A percentile compares a stretch with the other conserved stretches of the same genome.
Evolutionary conservation across 2,329 filamentous ascomycete species (phyloP).

Genomic region (Orbilia javanica): DNA sequence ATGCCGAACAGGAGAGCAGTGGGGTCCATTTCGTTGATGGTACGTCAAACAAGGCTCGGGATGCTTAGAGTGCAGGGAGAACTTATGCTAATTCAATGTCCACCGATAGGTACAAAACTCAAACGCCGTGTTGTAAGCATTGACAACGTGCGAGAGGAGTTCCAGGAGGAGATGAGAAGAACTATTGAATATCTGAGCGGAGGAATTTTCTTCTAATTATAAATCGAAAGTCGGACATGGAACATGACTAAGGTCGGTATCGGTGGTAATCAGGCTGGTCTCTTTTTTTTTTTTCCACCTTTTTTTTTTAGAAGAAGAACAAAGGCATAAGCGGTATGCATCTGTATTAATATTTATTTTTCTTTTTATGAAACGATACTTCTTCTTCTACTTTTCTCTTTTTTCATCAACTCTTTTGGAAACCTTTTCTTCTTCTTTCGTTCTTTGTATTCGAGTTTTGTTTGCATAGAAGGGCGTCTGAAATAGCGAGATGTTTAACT

Average conservation of each 20-base stretch:
- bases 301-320: neutral
- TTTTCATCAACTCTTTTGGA: neutral
- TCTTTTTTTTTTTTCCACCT: neutral
- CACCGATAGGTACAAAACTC: constrained; percentile 63
- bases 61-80: neutral
- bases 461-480: constrained; percentile 55
- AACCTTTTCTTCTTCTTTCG: constrained; percentile 14
- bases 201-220: constrained; percentile 69
- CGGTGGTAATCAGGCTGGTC: neutral
- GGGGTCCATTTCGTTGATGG: constrained; percentile 59
- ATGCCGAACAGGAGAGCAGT: constrained; percentile 66
- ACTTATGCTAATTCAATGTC: constrained; percentile 58
- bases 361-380: neutral
- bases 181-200: constrained; percentile 71
- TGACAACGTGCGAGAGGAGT: constrained; percentile 86
- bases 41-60: constrained; percentile 13
- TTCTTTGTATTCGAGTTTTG: constrained; percentile 6
- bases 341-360: constrained; percentile 18
- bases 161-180: constrained; percentile 88
- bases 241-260: neutral
- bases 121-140: constrained; percentile 86
- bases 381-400: neutral
- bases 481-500: constrained; percentile 51
- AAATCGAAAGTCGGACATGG: neutral
- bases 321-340: constrained; percentile 12